These are phyloP conservation scores for Zygosaccharomyces pseudobailii DNA, from an alignment of 1,139 yeast species.

Conservation along the genomic window DNA sequence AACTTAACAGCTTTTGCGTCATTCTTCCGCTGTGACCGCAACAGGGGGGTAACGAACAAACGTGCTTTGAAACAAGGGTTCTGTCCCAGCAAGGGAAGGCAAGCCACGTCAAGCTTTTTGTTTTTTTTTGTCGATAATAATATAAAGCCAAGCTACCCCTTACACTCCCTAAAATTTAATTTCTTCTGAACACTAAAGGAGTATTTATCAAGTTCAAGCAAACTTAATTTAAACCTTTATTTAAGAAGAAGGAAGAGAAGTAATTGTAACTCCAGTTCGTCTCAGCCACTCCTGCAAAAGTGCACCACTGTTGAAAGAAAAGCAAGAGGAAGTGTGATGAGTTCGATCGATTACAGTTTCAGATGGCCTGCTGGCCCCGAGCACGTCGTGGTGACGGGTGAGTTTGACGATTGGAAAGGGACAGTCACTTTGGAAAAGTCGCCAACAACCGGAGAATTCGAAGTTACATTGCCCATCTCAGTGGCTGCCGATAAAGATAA, in stretches of 20 bases:
- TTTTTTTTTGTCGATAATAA: neutral
- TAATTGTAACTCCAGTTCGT: neutral
- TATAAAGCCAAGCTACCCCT: neutral
- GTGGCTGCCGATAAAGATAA: conserved; percentile 37
- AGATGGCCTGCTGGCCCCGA: conserved; percentile 69
- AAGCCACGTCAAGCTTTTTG: neutral
- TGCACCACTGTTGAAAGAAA: neutral
- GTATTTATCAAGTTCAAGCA: neutral
- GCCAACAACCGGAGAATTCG: conserved; percentile 51
- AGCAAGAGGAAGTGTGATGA: conserved; percentile 1
- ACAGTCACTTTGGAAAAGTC: conserved; percentile 55
- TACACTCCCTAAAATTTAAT: neutral
- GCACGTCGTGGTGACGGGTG: conserved; percentile 69
- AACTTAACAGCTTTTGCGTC: too few relatives aligned
- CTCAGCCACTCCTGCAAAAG: neutral
- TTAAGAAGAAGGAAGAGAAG: neutral
- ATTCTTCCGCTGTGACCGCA: neutral
- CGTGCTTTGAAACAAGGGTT: neutral
- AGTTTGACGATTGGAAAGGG: conserved; percentile 71
- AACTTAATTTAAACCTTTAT: neutral
- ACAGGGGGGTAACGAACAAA: neutral
- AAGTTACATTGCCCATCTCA: conserved; percentile 51
- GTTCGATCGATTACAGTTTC: conserved; percentile 20
- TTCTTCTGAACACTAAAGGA: neutral
- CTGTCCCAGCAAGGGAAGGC: neutral